These are phyloP conservation scores for Achaetomium macrosporum DNA, from an alignment of 2,329 filamentous ascomycete genomes.

Conservation along the genomic window DNA sequence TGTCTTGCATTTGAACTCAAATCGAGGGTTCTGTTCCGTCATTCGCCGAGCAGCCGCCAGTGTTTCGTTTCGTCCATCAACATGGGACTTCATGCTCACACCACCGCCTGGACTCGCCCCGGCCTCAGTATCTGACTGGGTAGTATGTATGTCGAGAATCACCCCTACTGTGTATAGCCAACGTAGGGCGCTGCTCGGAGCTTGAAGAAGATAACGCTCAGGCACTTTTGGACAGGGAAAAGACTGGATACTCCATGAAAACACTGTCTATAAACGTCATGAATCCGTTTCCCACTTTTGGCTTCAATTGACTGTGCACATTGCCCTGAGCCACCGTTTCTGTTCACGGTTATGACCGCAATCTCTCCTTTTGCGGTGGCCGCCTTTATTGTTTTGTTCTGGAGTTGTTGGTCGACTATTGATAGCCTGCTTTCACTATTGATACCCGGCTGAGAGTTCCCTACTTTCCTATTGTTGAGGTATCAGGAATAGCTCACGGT, in stretches of 20 bases:
- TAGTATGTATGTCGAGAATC: neutral
- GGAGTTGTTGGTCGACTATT: neutral
- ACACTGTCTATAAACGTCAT: too few relatives aligned
- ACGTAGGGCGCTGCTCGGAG: too few relatives aligned
- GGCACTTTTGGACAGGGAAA: too few relatives aligned
- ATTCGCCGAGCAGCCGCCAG: neutral
- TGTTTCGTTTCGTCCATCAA: constrained; percentile 3
- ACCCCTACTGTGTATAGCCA: too few relatives aligned
- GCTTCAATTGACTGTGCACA: neutral
- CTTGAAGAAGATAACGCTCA: too few relatives aligned
- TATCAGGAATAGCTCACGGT: neutral
- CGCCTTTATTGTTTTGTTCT: neutral
- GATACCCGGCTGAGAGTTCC: neutral
- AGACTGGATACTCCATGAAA: too few relatives aligned
- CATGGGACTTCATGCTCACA: neutral
- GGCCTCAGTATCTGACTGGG: neutral
- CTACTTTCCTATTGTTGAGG: constrained; percentile 2
- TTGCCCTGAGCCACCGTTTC: neutral
- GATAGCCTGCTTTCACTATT: neutral
- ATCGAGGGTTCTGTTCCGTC: neutral
- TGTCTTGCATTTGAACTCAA: neutral
- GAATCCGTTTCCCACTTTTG: neutral
- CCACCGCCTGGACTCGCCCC: neutral
- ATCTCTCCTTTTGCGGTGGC: constrained; percentile 7
- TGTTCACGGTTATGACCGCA: neutral